These are phyloP conservation scores for Volvariella volvacea DNA, from an alignment of 1,284 basidiomycete species.

Conservation along the genomic window DNA sequence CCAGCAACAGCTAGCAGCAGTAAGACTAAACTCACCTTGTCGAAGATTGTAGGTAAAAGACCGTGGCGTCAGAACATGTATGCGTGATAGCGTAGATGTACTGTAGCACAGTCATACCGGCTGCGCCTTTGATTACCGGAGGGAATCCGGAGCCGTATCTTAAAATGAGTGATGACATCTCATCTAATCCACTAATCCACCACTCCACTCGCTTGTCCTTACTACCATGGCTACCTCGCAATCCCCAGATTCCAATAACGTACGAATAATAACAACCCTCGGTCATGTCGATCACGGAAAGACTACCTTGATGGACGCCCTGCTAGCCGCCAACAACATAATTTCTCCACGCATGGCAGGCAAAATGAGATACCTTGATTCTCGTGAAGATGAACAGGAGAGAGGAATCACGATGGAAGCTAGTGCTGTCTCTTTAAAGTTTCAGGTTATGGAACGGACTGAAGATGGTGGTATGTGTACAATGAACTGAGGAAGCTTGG, in stretches of 20 bases:
- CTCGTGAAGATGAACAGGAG: slow-evolving; percentile 95
- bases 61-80: too few species aligned
- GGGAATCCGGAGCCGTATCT: too few species aligned
- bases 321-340: slow-evolving; percentile 97
- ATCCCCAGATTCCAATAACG: slow-evolving; percentile 45
- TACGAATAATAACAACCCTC: slow-evolving; percentile 75
- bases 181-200: too few species aligned
- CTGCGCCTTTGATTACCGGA: too few species aligned
- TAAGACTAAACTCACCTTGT: too few species aligned
- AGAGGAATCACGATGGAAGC: slow-evolving; percentile 99
- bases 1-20: too few species aligned
- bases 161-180: too few species aligned
- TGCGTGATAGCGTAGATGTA: too few species aligned
- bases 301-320: slow-evolving; percentile 91
- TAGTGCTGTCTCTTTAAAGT: slow-evolving; percentile 85
- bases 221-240: slow-evolving; percentile 21
- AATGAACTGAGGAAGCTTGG: neutral
- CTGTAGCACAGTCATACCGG: too few species aligned
- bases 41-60: too few species aligned
- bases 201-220: too few species aligned
- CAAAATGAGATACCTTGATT: slow-evolving; percentile 94
- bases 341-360: slow-evolving; percentile 94
- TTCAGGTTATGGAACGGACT: slow-evolving; percentile 63
- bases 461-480: slow-evolving; percentile 31
- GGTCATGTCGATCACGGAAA: slow-evolving; percentile 91